Base-by-base conservation (phyloP, 1,139 yeast genomes). In the Pichia sp. region DNA sequence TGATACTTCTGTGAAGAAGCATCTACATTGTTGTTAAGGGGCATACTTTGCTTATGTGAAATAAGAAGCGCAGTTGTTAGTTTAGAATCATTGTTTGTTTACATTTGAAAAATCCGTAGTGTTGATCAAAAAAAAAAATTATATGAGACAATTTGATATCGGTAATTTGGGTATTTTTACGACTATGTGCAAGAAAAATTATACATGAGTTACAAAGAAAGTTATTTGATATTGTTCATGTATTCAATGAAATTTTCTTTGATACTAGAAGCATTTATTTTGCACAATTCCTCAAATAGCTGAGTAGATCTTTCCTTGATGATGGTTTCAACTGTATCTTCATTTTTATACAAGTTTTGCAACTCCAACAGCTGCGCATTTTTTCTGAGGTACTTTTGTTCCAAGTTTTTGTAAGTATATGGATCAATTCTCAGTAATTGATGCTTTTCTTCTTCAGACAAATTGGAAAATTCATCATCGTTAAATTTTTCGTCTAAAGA, bases 341-440 rank as follows among this genome's bases (percentile, higher is more conserved):
- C 73, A 47, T 68, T 71, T 14, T 54, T 48, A 12, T 63, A 57
- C 62, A 71, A 66, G 14, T 53, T 56, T 11, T 48, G 45, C 12
- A 71, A 40, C 3, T 50, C 48, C 15, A 53, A 51, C 32, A 62
- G 58, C 17, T 59, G 57, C 4, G 31, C 39, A 36, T 56, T 61
- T 35, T 55, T 56, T 6, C 47, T 39, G 14, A 59, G 59, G 20
- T 56, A 53, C 19, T 56, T 53, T 5, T 56, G 57, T 20, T 54
- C 47, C 12, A 56, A 36, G 36, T 69, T 71, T 39, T 66, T 60
- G 10, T 62, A 59, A 3, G 69, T 71, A 46, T 72, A 72, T 1
- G 78, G 77, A 49, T 72, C 74, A 5, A 68, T 47, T 24, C 72
- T 58, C 58, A 35, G 56, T 47, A 45, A 37, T 21, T 45, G 43